These are phyloP conservation scores for Boehmeria nivea DNA, from an alignment of 306 rosid species.

Conservation along the genomic window DNA sequence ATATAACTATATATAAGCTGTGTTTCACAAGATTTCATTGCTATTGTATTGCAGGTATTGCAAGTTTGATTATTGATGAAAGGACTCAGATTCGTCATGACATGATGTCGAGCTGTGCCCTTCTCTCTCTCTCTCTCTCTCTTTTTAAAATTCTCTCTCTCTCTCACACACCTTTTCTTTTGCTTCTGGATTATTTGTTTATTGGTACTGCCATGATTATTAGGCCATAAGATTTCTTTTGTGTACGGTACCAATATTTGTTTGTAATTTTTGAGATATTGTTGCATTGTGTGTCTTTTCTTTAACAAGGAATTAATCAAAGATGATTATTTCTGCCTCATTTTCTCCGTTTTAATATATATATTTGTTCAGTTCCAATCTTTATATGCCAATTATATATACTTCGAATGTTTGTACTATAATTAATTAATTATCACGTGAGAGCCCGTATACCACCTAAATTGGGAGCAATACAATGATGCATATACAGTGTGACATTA, in stretches of 20 bases:
- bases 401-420: no score
- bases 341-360: neutral
- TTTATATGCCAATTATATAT: neutral
- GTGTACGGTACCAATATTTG: conserved; percentile 37
- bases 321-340: conserved; percentile 27
- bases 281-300: conserved; percentile 36
- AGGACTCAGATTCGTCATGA: conserved; percentile 63
- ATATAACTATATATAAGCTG: no score
- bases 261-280: conserved; percentile 25
- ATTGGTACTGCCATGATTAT: conserved; percentile 28
- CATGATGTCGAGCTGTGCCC: conserved; percentile 57
- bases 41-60: conserved; percentile 12
- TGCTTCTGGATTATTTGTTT: conserved; percentile 28
- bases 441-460: no score
- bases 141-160: neutral
- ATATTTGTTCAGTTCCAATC: neutral
- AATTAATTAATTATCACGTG: no score
- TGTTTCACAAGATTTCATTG: conserved; percentile 27
- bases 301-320: conserved; percentile 31
- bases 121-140: conserved; percentile 14
- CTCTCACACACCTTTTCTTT: no score
- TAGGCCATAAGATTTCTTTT: conserved; percentile 9
- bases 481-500: no score
- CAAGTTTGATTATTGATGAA: conserved; percentile 39
- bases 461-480: no score